These are phyloP conservation scores for Ganoderma lingzhi DNA, from an alignment of 1,284 basidiomycete species.

Conservation along the genomic window DNA sequence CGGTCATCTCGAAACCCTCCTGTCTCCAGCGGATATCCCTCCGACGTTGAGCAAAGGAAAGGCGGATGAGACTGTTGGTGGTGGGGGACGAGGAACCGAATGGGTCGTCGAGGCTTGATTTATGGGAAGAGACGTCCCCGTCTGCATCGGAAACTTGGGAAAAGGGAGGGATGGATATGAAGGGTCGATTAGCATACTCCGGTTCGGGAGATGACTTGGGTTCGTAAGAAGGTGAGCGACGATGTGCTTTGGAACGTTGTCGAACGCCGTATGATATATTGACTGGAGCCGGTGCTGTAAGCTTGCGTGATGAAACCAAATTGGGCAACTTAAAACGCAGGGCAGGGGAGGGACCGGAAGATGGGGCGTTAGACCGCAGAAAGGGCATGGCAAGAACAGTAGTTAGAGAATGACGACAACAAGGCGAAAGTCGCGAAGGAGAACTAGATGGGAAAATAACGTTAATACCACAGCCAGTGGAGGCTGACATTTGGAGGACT, in stretches of 20 bases:
- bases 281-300: background rate
- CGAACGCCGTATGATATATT: background rate
- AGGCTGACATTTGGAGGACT: background rate
- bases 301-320: background rate
- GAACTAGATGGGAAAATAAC: no score
- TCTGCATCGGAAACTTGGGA: background rate
- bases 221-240: background rate
- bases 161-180: background rate
- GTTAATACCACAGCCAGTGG: background rate
- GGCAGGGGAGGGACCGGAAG: background rate
- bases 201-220: conserved; percentile 1
- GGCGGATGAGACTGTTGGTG: conserved; percentile 24
- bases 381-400: background rate
- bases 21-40: conserved; percentile 33
- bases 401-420: background rate
- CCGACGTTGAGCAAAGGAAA: conserved; percentile 27
- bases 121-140: background rate
- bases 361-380: background rate
- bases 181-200: background rate
- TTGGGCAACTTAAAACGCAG: background rate
- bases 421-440: background rate
- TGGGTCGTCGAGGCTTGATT: background rate
- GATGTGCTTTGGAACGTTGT: background rate
- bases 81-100: background rate
- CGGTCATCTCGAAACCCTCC: conserved; percentile 35